These are phyloP conservation scores for Monilinia aucupariae DNA, from an alignment of 2,329 filamentous ascomycete genomes.

Conservation along the genomic window DNA sequence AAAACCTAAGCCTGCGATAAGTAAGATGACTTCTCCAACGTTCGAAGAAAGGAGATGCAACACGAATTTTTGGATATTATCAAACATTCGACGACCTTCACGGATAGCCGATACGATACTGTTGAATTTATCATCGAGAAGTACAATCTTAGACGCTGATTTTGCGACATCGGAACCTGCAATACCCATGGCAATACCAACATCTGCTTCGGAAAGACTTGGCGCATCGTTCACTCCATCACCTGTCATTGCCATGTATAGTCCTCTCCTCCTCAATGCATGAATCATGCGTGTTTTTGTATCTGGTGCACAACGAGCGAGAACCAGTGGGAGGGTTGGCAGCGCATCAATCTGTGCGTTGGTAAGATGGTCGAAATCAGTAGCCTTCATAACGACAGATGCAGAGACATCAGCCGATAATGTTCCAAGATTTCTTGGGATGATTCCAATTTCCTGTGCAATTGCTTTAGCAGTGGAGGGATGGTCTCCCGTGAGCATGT, in stretches of 20 bases:
- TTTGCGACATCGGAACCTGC: constrained; percentile 61
- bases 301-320: constrained; percentile 70
- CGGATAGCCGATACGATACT: constrained; percentile 48
- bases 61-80: constrained; percentile 53
- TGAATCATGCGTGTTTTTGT: constrained; percentile 77
- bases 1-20: constrained; percentile 54
- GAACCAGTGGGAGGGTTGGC: constrained; percentile 62
- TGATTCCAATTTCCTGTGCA: constrained; percentile 57
- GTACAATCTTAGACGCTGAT: constrained; percentile 50
- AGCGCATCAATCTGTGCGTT: constrained; percentile 65
- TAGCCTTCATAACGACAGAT: constrained; percentile 59
- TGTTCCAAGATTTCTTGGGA: constrained; percentile 23
- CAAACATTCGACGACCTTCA: constrained; percentile 48
- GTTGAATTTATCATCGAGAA: constrained; percentile 51
- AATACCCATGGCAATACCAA: constrained; percentile 56
- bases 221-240: constrained; percentile 54
- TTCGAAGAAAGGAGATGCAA: constrained; percentile 51
- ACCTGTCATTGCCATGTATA: constrained; percentile 55
- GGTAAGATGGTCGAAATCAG: constrained; percentile 60
- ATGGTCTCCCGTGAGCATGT: constrained; percentile 71
- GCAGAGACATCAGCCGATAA: constrained; percentile 17
- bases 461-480: constrained; percentile 70
- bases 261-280: constrained; percentile 58
- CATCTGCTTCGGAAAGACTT: constrained; percentile 48
- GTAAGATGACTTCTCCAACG: constrained; percentile 51